These are phyloP conservation scores for Neurospora discreta DNA, from an alignment of 495 filamentous ascomycete species.

Conservation along the genomic window DNA sequence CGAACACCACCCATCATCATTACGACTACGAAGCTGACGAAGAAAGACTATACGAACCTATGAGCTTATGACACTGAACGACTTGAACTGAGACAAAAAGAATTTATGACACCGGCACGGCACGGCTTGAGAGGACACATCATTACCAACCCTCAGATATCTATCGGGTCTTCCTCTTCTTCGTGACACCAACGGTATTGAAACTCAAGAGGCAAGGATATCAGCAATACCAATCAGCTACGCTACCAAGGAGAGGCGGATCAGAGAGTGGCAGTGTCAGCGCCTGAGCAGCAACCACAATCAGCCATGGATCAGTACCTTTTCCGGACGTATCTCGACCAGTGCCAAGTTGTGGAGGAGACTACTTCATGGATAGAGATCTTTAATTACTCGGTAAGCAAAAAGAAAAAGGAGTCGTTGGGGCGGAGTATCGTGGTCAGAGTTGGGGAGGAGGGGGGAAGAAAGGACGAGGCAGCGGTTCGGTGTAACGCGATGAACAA, in stretches of 20 bases:
- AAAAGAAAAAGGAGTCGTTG: neutral
- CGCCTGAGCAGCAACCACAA: neutral
- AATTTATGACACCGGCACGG: neutral
- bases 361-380: conserved; percentile 43
- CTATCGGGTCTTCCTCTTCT: neutral
- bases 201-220: neutral
- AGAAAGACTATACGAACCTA: neutral
- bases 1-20: neutral
- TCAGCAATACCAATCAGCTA: neutral
- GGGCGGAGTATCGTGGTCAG: neutral
- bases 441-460: neutral
- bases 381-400: conserved; percentile 41
- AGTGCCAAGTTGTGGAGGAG: conserved; percentile 34
- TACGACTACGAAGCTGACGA: neutral
- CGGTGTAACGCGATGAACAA: neutral
- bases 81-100: neutral
- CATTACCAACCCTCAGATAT: neutral
- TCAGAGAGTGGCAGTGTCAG: neutral
- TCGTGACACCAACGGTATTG: neutral
- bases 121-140: neutral
- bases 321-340: conserved; percentile 31
- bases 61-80: neutral
- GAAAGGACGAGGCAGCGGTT: neutral
- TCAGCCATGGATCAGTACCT: conserved; percentile 44
- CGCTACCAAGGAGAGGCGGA: neutral